Percentiles rank a stretch among this genome's conserved stretches.
Evolutionary conservation across 2,329 filamentous ascomycete species (phyloP).

Genomic region (Ophiocordyceps robertsii): DNA sequence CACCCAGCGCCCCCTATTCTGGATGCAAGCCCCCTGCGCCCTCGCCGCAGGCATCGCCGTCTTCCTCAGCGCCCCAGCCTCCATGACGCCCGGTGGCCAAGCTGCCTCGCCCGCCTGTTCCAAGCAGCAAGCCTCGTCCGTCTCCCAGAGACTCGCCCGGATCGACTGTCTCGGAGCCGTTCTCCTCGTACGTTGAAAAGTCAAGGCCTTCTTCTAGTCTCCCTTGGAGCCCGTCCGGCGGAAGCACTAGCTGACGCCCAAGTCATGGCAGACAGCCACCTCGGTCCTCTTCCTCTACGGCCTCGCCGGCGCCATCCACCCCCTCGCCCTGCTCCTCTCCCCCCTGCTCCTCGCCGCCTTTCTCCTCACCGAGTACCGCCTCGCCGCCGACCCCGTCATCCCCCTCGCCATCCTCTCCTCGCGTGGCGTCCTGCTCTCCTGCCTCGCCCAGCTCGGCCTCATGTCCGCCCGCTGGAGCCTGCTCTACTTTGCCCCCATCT

Average conservation of each 20-base stretch:
- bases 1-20: constrained; percentile 55
- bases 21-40: constrained; percentile 53
- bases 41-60: constrained; percentile 48
- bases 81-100: neutral
- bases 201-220: neutral
- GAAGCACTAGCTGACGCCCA: constrained; percentile 10
- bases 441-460: constrained; percentile 59
- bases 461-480: constrained; percentile 75
- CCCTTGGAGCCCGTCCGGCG: too few relatives aligned
- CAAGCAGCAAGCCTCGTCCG: constrained; percentile 11
- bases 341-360: constrained; percentile 37
- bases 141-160: constrained; percentile 40
- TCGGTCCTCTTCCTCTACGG: constrained; percentile 62
- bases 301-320: constrained; percentile 49
- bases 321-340: constrained; percentile 47
- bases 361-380: constrained; percentile 46
- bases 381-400: constrained; percentile 59
- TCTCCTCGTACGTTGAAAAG: constrained; percentile 39
- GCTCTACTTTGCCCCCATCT: constrained; percentile 70
- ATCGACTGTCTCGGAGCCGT: constrained; percentile 66
- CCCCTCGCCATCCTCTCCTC: constrained; percentile 54
- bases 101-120: neutral
- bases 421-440: constrained; percentile 58
- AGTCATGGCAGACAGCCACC: constrained; percentile 35
- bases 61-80: constrained; percentile 49